Evolutionary conservation across 23 red algal species (phyloP), one percentile per base, ranked within the genome.

Genomic region (Chondrus crispus): DNA sequence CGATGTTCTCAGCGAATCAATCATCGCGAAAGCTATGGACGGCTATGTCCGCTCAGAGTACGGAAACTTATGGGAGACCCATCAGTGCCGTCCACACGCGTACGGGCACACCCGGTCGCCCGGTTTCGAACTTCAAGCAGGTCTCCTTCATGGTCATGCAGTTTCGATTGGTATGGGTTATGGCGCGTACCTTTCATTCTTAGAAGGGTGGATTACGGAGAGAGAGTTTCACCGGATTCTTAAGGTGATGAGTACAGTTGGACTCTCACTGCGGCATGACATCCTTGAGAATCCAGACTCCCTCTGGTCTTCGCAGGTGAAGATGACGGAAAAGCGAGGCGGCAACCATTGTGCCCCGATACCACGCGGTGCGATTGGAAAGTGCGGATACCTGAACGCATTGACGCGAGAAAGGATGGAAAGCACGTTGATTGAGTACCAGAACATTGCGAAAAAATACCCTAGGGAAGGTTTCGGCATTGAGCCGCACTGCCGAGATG

Each of bases 21-120:
- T 94, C 26, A 94, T 94, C n/a, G 92, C 92, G n/a, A 86, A 81
- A 29, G 92, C 92, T 32, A 94, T 94, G 92, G 92, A 94, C 71
- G 82, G 92, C 37, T 94, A 94, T 40, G 92, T 94, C 30, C 82
- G 92, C 14, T 74, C 92, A 48, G 92, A 94, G 47, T 94, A 94
- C 48, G 92, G 92, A 0, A 94, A 94, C 55, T 63, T 86, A 2
- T 94, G 92, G 92, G 92, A 94, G 74, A 94, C 92, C 7, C 92
- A 94, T 39, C 92, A 94, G 46, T 94, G 92, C 75, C 82, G 92
- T 3, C 92, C 92, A 16, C 92, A 94, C 30, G 92, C 92, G 2
- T 94, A 94, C 38, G 92, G 92, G 5, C 92, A 94, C 55, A 94
- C 92, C 2, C 88, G 92, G 92, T 87, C 81, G 3, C 92, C 92